Base-by-base conservation (phyloP, 345 rosid genomes). In the Camelina hispida region DNA sequence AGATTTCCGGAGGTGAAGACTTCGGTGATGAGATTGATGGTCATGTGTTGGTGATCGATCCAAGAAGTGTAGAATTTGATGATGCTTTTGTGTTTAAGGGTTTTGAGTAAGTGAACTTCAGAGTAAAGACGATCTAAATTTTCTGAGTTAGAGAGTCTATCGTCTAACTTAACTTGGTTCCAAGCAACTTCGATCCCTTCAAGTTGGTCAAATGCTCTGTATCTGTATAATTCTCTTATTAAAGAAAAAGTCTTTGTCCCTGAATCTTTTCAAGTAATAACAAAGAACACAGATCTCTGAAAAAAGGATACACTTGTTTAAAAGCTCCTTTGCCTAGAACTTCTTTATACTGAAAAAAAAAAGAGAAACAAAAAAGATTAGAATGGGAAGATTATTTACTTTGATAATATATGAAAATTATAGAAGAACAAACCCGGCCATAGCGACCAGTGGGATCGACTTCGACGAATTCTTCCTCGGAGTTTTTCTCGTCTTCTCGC, bases 111-210 rank as follows among this genome's bases (percentile, higher is more conserved):
- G 76, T 89, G 90, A 81, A 93, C 97, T 83, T 95, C 99, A 11
- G 96, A 92, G 77, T 95, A 87, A 57, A 92, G 85, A 77, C 91
- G 91, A 18, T 90, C 98, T 67, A 89, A 77, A 84, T 89, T 94
- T 46, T 89, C 97, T 1, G 97, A 85, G 56, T 84, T 85, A 51
- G 84, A 91, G 64, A 86, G 74, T 59, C 82, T 84, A 79, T 95
- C 90, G 14, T 85, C 83, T 60, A 95, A 72, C 79, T 86, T 86
- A 42, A 89, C 83, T 82, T 95, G 99, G 81, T 90, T 95, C 99
- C 99, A 95, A 42, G 99, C 99, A 25, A 95, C 99, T 80, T 95
- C 99, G 56, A 92, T 89, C 71, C 99, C 99, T 84, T 90, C 91
- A 37, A 85, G 68, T 66, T 90, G 90, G 81, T 95, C 99, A 82